Percentiles rank a stretch among this genome's conserved stretches.
Evolutionary conservation across 139 green algal species (phyloP).

Genomic region (Bryopsis sp.): DNA sequence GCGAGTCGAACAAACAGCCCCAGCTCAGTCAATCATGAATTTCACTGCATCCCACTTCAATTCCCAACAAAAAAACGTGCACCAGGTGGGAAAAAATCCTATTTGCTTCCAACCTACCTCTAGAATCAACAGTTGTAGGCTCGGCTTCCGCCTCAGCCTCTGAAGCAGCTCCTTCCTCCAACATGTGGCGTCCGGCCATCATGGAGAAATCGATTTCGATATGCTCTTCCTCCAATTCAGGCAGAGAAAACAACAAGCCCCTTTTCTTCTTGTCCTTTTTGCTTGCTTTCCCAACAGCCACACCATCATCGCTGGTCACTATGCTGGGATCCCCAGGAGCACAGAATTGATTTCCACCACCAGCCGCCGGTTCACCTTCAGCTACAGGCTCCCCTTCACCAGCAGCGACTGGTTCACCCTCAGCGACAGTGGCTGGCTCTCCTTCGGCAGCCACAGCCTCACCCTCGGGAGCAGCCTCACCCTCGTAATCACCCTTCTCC

Average conservation of each 20-base stretch:
- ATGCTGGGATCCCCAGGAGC: no score
- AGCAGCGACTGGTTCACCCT: neutral
- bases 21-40: neutral
- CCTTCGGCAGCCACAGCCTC: neutral
- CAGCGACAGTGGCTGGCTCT: slow-evolving; percentile 4
- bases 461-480: neutral
- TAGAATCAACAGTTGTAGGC: slow-evolving; percentile 1
- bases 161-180: neutral
- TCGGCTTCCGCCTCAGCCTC: slow-evolving; percentile 11
- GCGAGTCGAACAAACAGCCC: neutral
- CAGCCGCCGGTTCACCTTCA: neutral
- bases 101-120: neutral
- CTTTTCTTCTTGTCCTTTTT: neutral
- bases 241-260: neutral
- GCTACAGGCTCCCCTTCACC: slow-evolving; percentile 10
- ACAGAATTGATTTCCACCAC: neutral
- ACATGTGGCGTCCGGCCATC: neutral
- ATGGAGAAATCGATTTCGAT: neutral
- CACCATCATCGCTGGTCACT: no score
- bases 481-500: neutral
- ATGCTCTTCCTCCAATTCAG: neutral
- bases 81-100: no score
- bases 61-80: neutral
- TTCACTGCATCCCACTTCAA: neutral
- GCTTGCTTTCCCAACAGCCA: no score